Evolutionary conservation across 352 stramenopile species (phyloP), one percentile per base, ranked within the genome.

Genomic region (Phytophthora citrophthora): DNA sequence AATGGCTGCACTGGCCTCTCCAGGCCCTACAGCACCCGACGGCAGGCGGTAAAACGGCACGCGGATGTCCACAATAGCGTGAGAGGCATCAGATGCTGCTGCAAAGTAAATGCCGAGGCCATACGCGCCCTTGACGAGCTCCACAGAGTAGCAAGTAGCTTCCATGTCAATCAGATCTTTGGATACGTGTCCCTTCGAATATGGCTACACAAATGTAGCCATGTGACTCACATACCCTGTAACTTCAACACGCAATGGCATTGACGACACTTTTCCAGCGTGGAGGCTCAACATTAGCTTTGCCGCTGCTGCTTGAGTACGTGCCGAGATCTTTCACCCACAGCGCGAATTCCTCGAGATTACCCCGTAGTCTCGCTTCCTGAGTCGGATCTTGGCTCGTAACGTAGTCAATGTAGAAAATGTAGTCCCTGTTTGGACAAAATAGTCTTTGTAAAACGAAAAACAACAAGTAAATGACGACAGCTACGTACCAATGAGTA

Each of bases 401-500:
- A 18, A 89, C 78, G 61, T 85, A 90, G 64, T 92, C 83, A 23
- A 92, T 78, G 47, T 89, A 92, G 61, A 92, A 92, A 59, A 92
- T 90, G 61, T 91, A 91, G 49, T 91, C 80, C 81, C 79, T 88
- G 48, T 29, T 61, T 13, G 15, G 8, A 54, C n/a, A 50, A 20
- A 16, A 57, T 26, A 23, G 5, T 3, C 44, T 46, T 23, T 12
- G n/a, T 18, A 26, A 46, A 32, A 10, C 11, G 20, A 20, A 20
- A 45, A 40, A 2, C 2, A 15, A 10, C 15, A 46, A 26, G 32
- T 27, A 4, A 20, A n/a, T 39, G n/a, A 38, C 13, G 26, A n/a
- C 36, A 8, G 7, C 24, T 32, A 29, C 64, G 54, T 60, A 86
- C 79, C 79, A 92, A 52, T 92, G 81, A 46, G 85, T 85, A 2